These are phyloP conservation scores for Monosporascus sp. DNA, from an alignment of 2,329 filamentous ascomycete species.

Conservation along the genomic window DNA sequence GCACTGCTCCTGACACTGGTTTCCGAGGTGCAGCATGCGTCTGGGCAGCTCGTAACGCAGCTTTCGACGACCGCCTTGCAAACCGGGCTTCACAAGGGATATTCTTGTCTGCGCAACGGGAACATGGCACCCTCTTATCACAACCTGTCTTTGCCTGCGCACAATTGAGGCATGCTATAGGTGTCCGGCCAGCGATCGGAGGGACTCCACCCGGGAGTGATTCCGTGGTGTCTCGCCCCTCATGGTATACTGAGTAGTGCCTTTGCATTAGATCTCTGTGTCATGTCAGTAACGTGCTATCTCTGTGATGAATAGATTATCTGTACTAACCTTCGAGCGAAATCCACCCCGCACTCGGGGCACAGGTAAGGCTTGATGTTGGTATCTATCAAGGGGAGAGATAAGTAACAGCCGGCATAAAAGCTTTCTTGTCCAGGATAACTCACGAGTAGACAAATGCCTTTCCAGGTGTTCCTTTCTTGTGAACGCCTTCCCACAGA, in stretches of 20 bases:
- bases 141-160: slow-evolving; percentile 47
- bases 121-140: slow-evolving; percentile 44
- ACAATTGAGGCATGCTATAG: slow-evolving; percentile 46
- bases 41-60: slow-evolving; percentile 38
- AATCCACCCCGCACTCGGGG: slow-evolving; percentile 42
- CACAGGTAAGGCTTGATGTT: slow-evolving; percentile 51
- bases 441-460: slow-evolving; percentile 48
- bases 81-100: slow-evolving; percentile 44
- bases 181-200: slow-evolving; percentile 33
- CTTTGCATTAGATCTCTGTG: slow-evolving; percentile 45
- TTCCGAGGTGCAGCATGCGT: slow-evolving; percentile 27
- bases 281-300: slow-evolving; percentile 11
- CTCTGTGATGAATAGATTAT: neutral
- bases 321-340: slow-evolving; percentile 40
- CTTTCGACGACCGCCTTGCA: slow-evolving; percentile 46
- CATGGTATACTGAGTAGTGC: slow-evolving; percentile 47
- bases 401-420: slow-evolving; percentile 4
- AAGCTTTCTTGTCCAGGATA: neutral
- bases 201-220: slow-evolving; percentile 37
- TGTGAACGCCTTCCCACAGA: slow-evolving; percentile 50
- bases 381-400: slow-evolving; percentile 36
- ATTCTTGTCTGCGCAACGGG: slow-evolving; percentile 44
- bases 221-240: slow-evolving; percentile 41
- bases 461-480: slow-evolving; percentile 53
- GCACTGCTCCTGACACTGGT: slow-evolving; percentile 9